A percentile compares a stretch with the other conserved stretches of the same genome.
Evolutionary conservation across 2,329 filamentous ascomycete species (phyloP).

Genomic region (Aureobasidium subglaciale): DNA sequence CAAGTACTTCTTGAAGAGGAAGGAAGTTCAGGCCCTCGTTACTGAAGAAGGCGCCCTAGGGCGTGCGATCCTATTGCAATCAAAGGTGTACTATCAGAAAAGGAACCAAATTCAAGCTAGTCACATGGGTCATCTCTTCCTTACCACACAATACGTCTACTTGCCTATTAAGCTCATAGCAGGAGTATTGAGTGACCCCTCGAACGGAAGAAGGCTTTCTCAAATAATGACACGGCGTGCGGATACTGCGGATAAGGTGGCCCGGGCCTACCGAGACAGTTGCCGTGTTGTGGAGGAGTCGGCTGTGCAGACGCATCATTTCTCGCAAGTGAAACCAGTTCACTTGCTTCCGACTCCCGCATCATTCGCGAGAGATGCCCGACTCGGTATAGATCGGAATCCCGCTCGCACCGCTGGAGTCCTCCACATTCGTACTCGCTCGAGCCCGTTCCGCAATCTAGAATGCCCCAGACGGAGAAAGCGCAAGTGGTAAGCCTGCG

Average conservation of each 20-base stretch:
- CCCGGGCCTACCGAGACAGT: neutral
- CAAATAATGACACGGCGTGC: neutral
- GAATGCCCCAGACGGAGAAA: constrained; percentile 1
- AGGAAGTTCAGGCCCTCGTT: neutral
- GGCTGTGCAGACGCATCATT: constrained; percentile 4
- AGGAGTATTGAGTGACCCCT: neutral
- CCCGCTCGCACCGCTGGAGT: neutral
- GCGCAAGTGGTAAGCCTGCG: neutral
- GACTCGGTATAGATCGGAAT: constrained; percentile 11
- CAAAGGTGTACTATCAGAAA: too few relatives aligned
- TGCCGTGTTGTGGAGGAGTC: constrained; percentile 1
- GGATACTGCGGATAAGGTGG: neutral
- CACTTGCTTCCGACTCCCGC: constrained; percentile 2
- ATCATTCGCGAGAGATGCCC: neutral
- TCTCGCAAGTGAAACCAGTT: neutral
- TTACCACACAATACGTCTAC: neutral
- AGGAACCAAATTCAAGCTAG: neutral
- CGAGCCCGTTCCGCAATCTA: constrained; percentile 8
- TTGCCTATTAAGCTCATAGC: neutral
- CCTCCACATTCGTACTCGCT: neutral
- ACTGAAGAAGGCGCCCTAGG: neutral
- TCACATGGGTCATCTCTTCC: neutral
- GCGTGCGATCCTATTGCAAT: neutral
- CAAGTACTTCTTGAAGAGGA: too few relatives aligned
- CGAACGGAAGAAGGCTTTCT: neutral